Percentiles rank a stretch among this genome's conserved stretches.
Evolutionary conservation across 345 rosid genomes (phyloP).

Genomic region (Crucihimalaya himalaica): DNA sequence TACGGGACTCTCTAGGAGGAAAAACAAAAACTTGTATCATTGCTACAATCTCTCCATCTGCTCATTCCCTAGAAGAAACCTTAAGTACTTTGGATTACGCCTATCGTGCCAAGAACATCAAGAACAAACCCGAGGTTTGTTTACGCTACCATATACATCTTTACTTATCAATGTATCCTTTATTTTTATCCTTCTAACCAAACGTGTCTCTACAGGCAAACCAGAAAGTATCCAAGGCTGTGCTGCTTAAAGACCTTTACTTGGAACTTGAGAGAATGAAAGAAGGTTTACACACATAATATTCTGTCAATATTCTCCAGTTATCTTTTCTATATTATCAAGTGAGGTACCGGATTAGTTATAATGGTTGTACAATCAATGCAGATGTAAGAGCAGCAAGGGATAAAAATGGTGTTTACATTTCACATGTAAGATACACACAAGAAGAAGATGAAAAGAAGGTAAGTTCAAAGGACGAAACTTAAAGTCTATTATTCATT

Average conservation of each 20-base stretch:
- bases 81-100: slow-evolving; percentile 94
- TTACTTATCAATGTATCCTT: neutral
- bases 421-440: slow-evolving; percentile 78
- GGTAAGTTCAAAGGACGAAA: slow-evolving; percentile 41
- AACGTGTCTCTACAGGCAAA: slow-evolving; percentile 65
- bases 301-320: neutral
- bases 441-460: slow-evolving; percentile 94
- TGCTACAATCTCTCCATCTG: slow-evolving; percentile 94
- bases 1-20: slow-evolving; percentile 93
- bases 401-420: slow-evolving; percentile 86
- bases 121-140: slow-evolving; percentile 90
- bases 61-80: slow-evolving; percentile 84
- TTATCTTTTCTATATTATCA: neutral
- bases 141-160: slow-evolving; percentile 1
- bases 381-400: slow-evolving; percentile 95
- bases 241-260: slow-evolving; percentile 85
- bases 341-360: neutral
- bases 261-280: slow-evolving; percentile 85
- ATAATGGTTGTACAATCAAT: slow-evolving; percentile 9
- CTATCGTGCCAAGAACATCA: slow-evolving; percentile 87
- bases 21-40: slow-evolving; percentile 96
- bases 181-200: neutral
- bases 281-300: slow-evolving; percentile 57
- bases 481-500: neutral
- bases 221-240: slow-evolving; percentile 85